These are phyloP conservation scores for Lycium ferocissimum DNA, from an alignment of 257 asterid genomes.

Conservation along the genomic window DNA sequence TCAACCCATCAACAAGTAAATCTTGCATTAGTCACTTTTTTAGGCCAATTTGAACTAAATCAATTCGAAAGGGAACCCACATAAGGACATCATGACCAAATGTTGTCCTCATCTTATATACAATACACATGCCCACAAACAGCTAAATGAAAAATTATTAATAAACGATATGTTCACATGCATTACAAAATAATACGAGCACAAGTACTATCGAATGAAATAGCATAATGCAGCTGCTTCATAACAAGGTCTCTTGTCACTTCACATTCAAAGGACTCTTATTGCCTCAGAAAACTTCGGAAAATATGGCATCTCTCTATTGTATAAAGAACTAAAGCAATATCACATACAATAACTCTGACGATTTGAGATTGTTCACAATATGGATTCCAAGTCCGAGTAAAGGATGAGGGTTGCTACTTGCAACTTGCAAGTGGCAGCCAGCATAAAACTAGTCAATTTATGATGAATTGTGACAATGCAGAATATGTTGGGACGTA, in stretches of 20 bases:
- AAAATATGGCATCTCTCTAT: conserved; percentile 2
- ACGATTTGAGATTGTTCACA: neutral
- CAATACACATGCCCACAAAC: neutral
- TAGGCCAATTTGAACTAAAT: neutral
- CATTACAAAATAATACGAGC: neutral
- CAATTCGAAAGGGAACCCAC: neutral
- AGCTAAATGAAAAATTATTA: neutral
- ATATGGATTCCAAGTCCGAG: neutral
- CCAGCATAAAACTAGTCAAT: neutral
- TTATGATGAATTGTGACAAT: neutral
- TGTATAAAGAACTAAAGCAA: neutral
- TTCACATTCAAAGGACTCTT: neutral
- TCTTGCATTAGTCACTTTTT: conserved; percentile 8
- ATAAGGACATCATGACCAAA: neutral
- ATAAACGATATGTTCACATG: neutral
- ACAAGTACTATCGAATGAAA: neutral
- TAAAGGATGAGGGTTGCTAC: neutral
- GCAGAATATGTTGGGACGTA: neutral
- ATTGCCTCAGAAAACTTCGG: neutral
- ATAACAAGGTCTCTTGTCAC: neutral
- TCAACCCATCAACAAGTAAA: conserved; percentile 1
- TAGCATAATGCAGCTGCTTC: neutral
- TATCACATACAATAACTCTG: neutral
- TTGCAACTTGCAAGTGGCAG: neutral
- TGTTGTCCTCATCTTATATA: neutral